Conservation (phyloP, 78 protist genomes). For the Dictyostelium intermedium region DNA sequence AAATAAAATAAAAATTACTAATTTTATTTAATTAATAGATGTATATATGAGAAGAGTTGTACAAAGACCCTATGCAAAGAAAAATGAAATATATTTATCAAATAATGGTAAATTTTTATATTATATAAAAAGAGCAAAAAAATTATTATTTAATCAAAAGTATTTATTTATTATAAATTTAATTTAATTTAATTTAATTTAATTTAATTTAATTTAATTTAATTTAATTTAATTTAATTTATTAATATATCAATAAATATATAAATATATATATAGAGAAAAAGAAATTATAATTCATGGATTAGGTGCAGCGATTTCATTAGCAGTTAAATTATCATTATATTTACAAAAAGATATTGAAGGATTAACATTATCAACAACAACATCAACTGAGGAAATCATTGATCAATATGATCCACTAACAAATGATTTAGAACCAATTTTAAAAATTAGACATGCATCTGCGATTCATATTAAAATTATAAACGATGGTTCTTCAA, state of each 20-base stretch:
- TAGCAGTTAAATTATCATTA: constrained; percentile 39
- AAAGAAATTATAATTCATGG: constrained; percentile 68
- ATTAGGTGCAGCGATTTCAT: constrained; percentile 49
- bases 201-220: not conserved
- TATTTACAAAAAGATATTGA: constrained; percentile 13
- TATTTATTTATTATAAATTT: not conserved
- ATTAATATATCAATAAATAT: not conserved
- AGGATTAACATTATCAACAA: constrained; percentile 18
- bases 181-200: not conserved
- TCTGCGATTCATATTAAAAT: constrained; percentile 51
- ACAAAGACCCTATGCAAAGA: constrained; percentile 20
- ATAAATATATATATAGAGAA: not conserved
- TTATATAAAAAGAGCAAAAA: constrained; percentile 43
- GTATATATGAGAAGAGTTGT: constrained; percentile 56
- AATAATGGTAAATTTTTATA: constrained; percentile 45
- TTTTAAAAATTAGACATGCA: constrained; percentile 46
- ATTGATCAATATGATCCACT: constrained; percentile 72
- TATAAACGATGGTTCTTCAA: not conserved
- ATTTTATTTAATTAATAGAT: not conserved
- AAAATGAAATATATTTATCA: constrained; percentile 49
- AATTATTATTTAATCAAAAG: constrained; percentile 10
- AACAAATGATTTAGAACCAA: constrained; percentile 37
- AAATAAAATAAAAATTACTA: too few relatives aligned
- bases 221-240: not conserved
- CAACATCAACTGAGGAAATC: constrained; percentile 46